Evolutionary conservation across 2,329 filamentous ascomycete genomes (phyloP), one percentile per base, ranked within the genome.

Genomic region (Chaetomiaceae sp.): DNA sequence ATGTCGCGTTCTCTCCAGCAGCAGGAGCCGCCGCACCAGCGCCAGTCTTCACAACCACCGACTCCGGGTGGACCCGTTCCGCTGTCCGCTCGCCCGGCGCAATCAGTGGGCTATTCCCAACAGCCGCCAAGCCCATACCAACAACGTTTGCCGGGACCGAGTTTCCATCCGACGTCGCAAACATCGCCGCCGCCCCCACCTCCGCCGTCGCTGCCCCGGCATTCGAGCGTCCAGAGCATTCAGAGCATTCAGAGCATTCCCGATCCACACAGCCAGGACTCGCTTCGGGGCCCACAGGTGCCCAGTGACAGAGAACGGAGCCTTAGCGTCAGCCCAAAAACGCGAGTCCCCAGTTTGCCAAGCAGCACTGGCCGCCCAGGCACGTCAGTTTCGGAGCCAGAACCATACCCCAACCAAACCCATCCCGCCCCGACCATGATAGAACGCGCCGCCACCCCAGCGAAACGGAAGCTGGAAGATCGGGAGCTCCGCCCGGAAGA

Each of bases 281-380:
- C 53, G 12, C 72, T 73, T 55, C 71, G 71, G 66, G 68, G 78
- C 63, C 74, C 76, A 38, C 72, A 76, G 51, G 76, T 77, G 38
- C 74, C 76, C 43, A 76, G 76, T 56, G 85, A 89, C 49, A 79
- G 85, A 61, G 86, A 87, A 55, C 74, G 78, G 44, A 88, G 84
- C 64, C 67, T 86, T 47, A 91, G 86, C 62, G 81, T 92, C 44
- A 92, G 87, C 65, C 88, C 89, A 25, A 90, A 89, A 69, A 89
- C 87, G 31, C 75, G 79, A 56, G 71, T 84, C 14, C 70, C 75
- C 34, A 80, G 76, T 58, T 63, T 80, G 33, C 71, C 71, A 51
- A 75, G 68, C 63, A 74, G 66, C 60, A 61, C 69, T 39, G 70
- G 72, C 30, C 61, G 58, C n/a, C 61, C 58, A 9, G 55, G 57